A percentile compares a stretch with the other conserved stretches of the same genome.
These are phyloP conservation scores for Firmiana major DNA, from an alignment of 345 rosid genomes.

Conservation along the genomic window DNA sequence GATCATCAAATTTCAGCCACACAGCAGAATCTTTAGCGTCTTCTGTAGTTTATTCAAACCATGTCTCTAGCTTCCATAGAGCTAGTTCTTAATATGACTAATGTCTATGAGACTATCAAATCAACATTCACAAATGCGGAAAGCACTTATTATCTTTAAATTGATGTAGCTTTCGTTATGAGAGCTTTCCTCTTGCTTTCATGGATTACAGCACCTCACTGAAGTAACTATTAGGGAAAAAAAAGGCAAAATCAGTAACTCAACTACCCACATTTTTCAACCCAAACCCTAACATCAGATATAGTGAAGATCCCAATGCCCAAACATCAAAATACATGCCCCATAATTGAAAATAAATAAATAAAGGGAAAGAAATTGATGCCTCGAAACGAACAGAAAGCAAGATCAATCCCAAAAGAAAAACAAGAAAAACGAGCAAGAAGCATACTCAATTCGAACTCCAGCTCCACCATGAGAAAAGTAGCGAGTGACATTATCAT, in stretches of 20 bases:
- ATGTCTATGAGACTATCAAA: background rate
- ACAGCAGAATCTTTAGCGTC: background rate
- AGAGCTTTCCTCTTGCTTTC: background rate
- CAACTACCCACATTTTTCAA: background rate
- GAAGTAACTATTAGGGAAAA: background rate
- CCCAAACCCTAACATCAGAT: slow-evolving; percentile 13
- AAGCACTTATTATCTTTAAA: background rate
- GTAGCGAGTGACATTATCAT: slow-evolving; percentile 95
- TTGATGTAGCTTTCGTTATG: background rate
- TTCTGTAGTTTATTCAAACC: background rate
- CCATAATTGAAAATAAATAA: background rate
- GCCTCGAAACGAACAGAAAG: background rate
- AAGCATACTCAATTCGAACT: slow-evolving; percentile 65
- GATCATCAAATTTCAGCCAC: slow-evolving; percentile 3
- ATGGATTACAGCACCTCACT: background rate
- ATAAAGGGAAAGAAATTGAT: background rate
- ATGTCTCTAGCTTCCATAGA: background rate
- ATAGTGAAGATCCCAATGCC: background rate
- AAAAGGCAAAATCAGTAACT: background rate
- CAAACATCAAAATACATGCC: background rate
- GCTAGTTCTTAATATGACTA: background rate
- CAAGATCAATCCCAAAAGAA: background rate
- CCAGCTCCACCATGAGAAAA: slow-evolving; percentile 39
- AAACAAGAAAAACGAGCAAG: background rate
- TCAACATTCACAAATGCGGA: background rate